These are phyloP conservation scores for Alternaria sp. DNA, from an alignment of 2,329 filamentous ascomycete species.

Conservation along the genomic window DNA sequence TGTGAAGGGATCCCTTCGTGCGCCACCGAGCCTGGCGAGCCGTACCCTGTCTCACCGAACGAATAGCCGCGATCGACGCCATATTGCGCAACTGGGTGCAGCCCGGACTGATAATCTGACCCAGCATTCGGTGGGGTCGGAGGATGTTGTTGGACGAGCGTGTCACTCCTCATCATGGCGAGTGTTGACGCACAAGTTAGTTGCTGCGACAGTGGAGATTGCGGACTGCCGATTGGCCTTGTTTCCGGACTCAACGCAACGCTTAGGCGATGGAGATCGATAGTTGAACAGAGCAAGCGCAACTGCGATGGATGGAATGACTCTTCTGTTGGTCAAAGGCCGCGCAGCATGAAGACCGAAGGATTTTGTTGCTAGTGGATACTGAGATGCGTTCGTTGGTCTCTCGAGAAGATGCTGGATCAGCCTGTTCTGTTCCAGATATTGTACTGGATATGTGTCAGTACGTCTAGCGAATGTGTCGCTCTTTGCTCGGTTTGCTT, in stretches of 20 bases:
- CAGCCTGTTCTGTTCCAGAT: slow-evolving; percentile 16
- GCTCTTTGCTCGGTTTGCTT: slow-evolving; percentile 41
- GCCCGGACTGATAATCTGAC: slow-evolving; percentile 43
- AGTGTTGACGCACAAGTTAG: slow-evolving; percentile 13
- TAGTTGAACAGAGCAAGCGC: neutral
- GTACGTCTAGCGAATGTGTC: slow-evolving; percentile 21
- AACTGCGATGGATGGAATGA: neutral
- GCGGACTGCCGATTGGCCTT: slow-evolving; percentile 3
- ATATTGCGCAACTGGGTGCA: slow-evolving; percentile 53
- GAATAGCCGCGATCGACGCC: slow-evolving; percentile 49
- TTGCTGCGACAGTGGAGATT: slow-evolving; percentile 11
- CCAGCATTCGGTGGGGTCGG: slow-evolving; percentile 44
- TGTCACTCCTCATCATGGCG: slow-evolving; percentile 42
- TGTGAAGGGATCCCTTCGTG: slow-evolving; percentile 38
- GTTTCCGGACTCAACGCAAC: slow-evolving; percentile 17
- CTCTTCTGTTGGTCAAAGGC: slow-evolving; percentile 8
- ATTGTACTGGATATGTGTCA: slow-evolving; percentile 36
- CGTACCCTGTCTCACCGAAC: slow-evolving; percentile 43
- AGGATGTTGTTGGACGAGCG: slow-evolving; percentile 45
- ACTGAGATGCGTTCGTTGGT: neutral
- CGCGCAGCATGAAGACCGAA: slow-evolving; percentile 5
- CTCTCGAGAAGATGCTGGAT: slow-evolving; percentile 26
- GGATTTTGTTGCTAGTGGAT: slow-evolving; percentile 3
- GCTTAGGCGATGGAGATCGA: slow-evolving; percentile 7
- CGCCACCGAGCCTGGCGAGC: slow-evolving; percentile 34